Evolutionary conservation across 1,139 yeast genomes (phyloP), one percentile per base, ranked within the genome.

Genomic region (Kurtzmaniella natalensis): DNA sequence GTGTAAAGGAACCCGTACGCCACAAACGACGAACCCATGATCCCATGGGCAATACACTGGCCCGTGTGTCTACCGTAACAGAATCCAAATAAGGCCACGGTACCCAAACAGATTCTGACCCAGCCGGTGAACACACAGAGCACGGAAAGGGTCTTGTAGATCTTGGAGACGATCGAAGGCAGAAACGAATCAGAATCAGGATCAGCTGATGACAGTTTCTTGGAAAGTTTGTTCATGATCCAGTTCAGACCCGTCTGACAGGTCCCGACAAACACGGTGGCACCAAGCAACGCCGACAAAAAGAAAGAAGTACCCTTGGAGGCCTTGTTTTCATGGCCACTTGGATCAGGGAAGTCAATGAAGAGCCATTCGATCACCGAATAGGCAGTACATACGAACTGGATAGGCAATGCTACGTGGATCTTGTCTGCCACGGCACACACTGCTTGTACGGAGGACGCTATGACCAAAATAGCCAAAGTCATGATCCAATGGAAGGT

Each of bases 31-130:
- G 87, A 72, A 1, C 97, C 97, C 97, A 89, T 89, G 42, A 89
- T 85, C 5, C 96, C 96, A 55, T 89, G 97, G 0, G 97, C 97
- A 31, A 88, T 73, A 55, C 97, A 89, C 59, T 89, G 97, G 14
- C 97, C 97, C 1, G 48, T 89, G 66, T 63, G 87, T 76, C 38
- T 64, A 55, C 50, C 79, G 76, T 59, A 87, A 76, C 72, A 69
- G 42, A 88, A 89, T 1, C 95, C 96, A 44, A 87, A 77, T 42
- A 88, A 56, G 1, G 95, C 83, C 33, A 86, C 79, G 4, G 92
- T 88, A 0, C 95, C 94, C 61, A 89, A 61, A 35, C 88, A 80
- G 23, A 77, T 73, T 44, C 87, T 80, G 7, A 88, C 81, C 75
- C 61, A 76, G 1, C 87, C 89, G 3, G 76, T 66, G 7, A 78